A percentile compares a stretch with the other conserved stretches of the same genome.
phyloP scores from a whole-genome alignment of 2,329 filamentous ascomycete species.

The Geosmithia flava region DNA sequence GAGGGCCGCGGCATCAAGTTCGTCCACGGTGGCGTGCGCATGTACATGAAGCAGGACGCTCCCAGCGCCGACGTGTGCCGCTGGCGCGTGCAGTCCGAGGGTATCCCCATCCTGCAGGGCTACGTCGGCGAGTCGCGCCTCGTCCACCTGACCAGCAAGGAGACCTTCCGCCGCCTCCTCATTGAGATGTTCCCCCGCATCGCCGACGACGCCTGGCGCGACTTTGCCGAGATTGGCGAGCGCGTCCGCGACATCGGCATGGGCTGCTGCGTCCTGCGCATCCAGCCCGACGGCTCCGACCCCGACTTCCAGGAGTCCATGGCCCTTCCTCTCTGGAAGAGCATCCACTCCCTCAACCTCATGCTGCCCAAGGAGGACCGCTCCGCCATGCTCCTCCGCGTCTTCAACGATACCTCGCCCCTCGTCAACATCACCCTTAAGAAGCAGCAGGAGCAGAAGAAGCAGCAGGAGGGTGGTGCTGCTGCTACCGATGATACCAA shows the following conservation, averaged over 20 bases:
- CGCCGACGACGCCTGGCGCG: constrained; percentile 57
- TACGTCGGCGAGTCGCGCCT: constrained; percentile 75
- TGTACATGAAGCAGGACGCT: constrained; percentile 97
- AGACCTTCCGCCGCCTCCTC: constrained; percentile 70
- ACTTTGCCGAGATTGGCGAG: constrained; percentile 79
- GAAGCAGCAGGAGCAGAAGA: constrained; percentile 30
- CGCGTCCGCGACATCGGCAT: constrained; percentile 67
- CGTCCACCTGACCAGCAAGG: constrained; percentile 61
- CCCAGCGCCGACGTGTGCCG: constrained; percentile 76
- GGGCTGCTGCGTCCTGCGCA: constrained; percentile 82
- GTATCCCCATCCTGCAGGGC: constrained; percentile 78
- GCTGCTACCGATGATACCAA: constrained; percentile 5
- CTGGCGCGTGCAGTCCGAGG: constrained; percentile 94
- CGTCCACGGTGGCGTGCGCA: constrained; percentile 92
- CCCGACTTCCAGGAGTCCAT: constrained; percentile 59
- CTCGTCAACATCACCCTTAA: constrained; percentile 58
- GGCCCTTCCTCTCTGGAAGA: constrained; percentile 89
- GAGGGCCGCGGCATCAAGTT: constrained; percentile 89
- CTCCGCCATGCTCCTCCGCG: constrained; percentile 76
- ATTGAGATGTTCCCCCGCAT: constrained; percentile 97
- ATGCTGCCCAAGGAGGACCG: constrained; percentile 98
- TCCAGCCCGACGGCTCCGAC: constrained; percentile 61
- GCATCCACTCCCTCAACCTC: constrained; percentile 80
- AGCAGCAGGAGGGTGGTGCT: constrained; percentile 17
- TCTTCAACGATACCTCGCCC: constrained; percentile 83